Percentiles rank a stretch among this genome's conserved stretches.
phyloP scores from a whole-genome alignment of 2,329 filamentous ascomycete species.

The Colletotrichum chlorophyti region DNA sequence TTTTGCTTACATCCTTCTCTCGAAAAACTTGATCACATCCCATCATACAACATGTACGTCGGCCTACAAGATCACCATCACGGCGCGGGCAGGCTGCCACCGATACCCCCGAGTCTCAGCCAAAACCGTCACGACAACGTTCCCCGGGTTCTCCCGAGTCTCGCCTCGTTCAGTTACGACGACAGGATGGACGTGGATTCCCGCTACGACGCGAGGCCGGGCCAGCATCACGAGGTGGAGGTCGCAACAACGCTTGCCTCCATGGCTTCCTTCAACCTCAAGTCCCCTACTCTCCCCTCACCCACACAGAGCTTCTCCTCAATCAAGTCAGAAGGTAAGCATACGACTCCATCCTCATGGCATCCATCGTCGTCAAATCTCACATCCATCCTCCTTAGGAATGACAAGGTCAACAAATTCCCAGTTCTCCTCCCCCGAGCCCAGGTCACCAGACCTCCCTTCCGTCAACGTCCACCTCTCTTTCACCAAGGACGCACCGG shows the following conservation, averaged over 20 bases:
- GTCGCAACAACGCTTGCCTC: slow-evolving; percentile 24
- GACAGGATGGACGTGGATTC: slow-evolving; percentile 24
- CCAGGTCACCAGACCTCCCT: slow-evolving; percentile 21
- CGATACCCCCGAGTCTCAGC: not conserved
- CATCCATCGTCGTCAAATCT: not conserved
- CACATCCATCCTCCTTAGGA: slow-evolving; percentile 11
- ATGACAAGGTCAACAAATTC: slow-evolving; percentile 27
- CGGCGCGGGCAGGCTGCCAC: slow-evolving; percentile 20
- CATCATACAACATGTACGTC: slow-evolving; percentile 22
- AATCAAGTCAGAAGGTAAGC: slow-evolving; percentile 18
- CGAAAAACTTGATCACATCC: not conserved
- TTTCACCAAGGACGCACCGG: slow-evolving; percentile 13
- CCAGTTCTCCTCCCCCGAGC: slow-evolving; percentile 22
- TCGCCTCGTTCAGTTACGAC: slow-evolving; percentile 20
- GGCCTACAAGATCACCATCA: slow-evolving; percentile 23
- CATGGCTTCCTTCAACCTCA: slow-evolving; percentile 28
- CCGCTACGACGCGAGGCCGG: slow-evolving; percentile 12
- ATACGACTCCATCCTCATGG: too few species aligned
- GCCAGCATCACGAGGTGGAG: slow-evolving; percentile 23
- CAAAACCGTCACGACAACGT: slow-evolving; percentile 15
- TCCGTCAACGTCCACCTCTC: slow-evolving; percentile 12
- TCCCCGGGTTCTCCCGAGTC: slow-evolving; percentile 20
- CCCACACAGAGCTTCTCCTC: slow-evolving; percentile 26
- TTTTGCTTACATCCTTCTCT: too few species aligned
- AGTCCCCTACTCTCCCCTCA: slow-evolving; percentile 21